Conservation (phyloP, 2,329 filamentous ascomycete genomes). For the Microdochium bolleyi region DNA sequence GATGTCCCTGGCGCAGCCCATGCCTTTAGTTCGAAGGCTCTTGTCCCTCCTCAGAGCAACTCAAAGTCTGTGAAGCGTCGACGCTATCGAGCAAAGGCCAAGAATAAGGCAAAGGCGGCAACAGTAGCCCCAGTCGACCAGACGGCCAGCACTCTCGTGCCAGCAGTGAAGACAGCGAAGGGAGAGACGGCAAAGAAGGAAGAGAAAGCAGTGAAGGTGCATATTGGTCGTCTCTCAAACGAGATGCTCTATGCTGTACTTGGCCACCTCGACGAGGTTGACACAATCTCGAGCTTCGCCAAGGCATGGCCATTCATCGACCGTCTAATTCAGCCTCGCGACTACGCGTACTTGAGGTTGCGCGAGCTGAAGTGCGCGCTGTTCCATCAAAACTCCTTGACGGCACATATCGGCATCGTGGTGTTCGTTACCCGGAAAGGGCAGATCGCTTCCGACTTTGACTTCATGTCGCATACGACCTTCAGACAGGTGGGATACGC, state of each 20-base stretch:
- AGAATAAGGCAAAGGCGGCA: too few relatives aligned
- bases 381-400: constrained; percentile 30
- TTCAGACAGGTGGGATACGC: constrained; percentile 25
- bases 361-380: constrained; percentile 39
- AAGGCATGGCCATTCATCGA: constrained; percentile 26
- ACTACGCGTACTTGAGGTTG: constrained; percentile 27
- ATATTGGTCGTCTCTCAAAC: constrained; percentile 25
- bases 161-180: too few relatives aligned
- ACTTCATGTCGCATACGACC: constrained; percentile 34
- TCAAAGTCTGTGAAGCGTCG: too few relatives aligned
- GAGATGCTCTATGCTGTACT: constrained; percentile 29
- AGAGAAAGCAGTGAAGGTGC: too few relatives aligned
- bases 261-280: constrained; percentile 21
- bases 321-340: constrained; percentile 22
- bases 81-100: too few relatives aligned
- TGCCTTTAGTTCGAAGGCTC: too few relatives aligned
- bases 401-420: constrained; percentile 33
- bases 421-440: constrained; percentile 19
- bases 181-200: too few relatives aligned
- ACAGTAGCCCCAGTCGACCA: too few relatives aligned
- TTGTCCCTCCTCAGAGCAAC: too few relatives aligned
- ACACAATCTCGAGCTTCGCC: constrained; percentile 26
- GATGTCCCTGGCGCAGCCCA: too few relatives aligned
- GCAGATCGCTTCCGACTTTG: constrained; percentile 36
- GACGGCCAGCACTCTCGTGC: too few relatives aligned